Conservation (phyloP, 1,284 basidiomycete genomes). For the Sporisorium exsertum region DNA sequence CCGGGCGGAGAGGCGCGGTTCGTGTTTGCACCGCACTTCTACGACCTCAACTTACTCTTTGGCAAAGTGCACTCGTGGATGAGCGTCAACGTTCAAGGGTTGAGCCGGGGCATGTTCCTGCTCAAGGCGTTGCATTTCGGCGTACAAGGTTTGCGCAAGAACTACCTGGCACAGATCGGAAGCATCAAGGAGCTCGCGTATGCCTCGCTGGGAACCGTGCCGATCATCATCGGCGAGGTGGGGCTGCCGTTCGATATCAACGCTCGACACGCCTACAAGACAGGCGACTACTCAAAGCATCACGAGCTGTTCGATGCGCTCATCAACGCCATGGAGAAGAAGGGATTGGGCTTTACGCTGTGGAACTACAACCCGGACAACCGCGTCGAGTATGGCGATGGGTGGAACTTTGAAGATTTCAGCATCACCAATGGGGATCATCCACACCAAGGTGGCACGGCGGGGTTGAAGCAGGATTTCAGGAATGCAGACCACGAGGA, state of each 20-base stretch:
- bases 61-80: constrained; percentile 54
- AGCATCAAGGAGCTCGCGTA: constrained; percentile 41
- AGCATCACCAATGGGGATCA: constrained; percentile 81
- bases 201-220: constrained; percentile 56
- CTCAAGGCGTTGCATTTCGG: constrained; percentile 64
- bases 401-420: constrained; percentile 87
- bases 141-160: constrained; percentile 45
- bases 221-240: constrained; percentile 64
- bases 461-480: constrained; percentile 56
- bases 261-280: constrained; percentile 34
- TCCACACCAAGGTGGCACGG: not conserved
- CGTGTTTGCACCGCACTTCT: constrained; percentile 67
- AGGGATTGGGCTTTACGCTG: constrained; percentile 71
- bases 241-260: constrained; percentile 68
- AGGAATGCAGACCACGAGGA: constrained; percentile 71
- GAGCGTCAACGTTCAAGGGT: constrained; percentile 67
- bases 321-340: constrained; percentile 65
- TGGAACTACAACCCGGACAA: constrained; percentile 97
- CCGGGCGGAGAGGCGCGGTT: constrained; percentile 44
- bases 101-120: constrained; percentile 63
- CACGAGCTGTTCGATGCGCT: constrained; percentile 69
- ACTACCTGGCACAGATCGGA: constrained; percentile 53
- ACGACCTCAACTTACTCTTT: constrained; percentile 68
- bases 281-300: constrained; percentile 76
- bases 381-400: constrained; percentile 81